Base-by-base conservation (phyloP, 345 rosid genomes). In the Fremontodendron californicum region DNA sequence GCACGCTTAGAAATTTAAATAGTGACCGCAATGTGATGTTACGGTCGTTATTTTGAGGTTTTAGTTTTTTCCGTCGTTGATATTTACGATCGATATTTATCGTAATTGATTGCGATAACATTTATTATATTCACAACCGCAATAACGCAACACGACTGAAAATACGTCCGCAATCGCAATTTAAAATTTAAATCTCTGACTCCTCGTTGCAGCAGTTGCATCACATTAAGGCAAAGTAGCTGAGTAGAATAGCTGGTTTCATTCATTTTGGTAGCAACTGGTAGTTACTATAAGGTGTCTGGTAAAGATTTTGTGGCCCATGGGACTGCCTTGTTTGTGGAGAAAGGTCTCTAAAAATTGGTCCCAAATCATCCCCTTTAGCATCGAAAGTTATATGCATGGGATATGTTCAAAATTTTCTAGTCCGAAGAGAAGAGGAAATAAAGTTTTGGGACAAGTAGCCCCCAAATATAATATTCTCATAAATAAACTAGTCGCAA, bases 171-270 rank as follows among this genome's bases (percentile, higher is more conserved):
- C n/a, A n/a, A n/a, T n/a, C n/a, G n/a, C n/a, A n/a, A n/a, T n/a
- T n/a, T n/a, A n/a, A n/a, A n/a, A n/a, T n/a, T n/a, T n/a, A n/a
- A n/a, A n/a, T n/a, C n/a, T n/a, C n/a, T n/a, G n/a, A n/a, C n/a
- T n/a, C n/a, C n/a, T n/a, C n/a, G 43, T 51, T 71, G 75, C 62
- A 71, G 62, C 31, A 71, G 75, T 51, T 51, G 75, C 62, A 71
- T 62, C 75, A 71, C 46, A 29, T 6, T 35, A 51, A 71, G 46
- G 62, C 62, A n/a, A 69, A 27, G 54, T 7, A 62, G 21, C 5
- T n/a, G 21, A 39, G 25, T n/a, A n/a, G 13, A 39, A 4, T 48
- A 6, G 74, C 57, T 18, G 63, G 64, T 63, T 63, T 35, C 40
- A 16, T 63, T 33, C 43, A 18, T 63, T 35, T 45, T 71, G 10